Base-by-base conservation (phyloP, 495 filamentous ascomycete genomes). In the Talaromyces adpressus region DNA sequence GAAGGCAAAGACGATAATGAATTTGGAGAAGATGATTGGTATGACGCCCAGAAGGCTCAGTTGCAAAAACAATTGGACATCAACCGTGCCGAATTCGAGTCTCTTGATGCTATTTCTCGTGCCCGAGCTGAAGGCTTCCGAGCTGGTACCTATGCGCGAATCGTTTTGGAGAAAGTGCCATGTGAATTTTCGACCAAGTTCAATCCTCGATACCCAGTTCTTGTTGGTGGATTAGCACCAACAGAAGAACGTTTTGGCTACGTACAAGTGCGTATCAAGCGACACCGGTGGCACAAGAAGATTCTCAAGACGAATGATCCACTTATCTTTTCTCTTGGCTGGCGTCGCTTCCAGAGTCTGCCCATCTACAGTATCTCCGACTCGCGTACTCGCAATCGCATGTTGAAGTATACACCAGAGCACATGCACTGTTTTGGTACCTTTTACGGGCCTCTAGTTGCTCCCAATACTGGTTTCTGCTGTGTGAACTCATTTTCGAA, bases 1-100 rank as follows among this genome's bases (percentile, higher is more conserved):
- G 84, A 86, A 68, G 82, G 78, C 30, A 87, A 81, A 18, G 81
- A 81, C 16, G 74, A 83, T 34, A 81, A 84, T 54, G 85, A 94
- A 69, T 98, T 96, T 68, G 95, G 91, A 34, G 93, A 98, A 75
- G 94, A 98, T 68, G 91, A 98, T 51, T 98, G 95, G 95, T 98
- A 98, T 71, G 93, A 98, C 70, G 82, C 90, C 25, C 95, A 98
- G 70, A 98, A 98, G 73, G 92, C 95, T 25, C 84, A 89, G 68
- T 83, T 98, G 64, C 89, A 97, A 73, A 97, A 96, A 76, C 95
- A 98, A 72, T 80, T 91, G 54, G 86, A 91, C 63, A 96, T 98
- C 81, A 98, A 98, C 77, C 91, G 91, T 65, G 84, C 89, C 56
- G 94, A 98, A 67, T 95, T 96, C 68, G 91, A 92, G 47, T 76